Conservation (phyloP, 345 rosid genomes). For the Isatis tinctoria region DNA sequence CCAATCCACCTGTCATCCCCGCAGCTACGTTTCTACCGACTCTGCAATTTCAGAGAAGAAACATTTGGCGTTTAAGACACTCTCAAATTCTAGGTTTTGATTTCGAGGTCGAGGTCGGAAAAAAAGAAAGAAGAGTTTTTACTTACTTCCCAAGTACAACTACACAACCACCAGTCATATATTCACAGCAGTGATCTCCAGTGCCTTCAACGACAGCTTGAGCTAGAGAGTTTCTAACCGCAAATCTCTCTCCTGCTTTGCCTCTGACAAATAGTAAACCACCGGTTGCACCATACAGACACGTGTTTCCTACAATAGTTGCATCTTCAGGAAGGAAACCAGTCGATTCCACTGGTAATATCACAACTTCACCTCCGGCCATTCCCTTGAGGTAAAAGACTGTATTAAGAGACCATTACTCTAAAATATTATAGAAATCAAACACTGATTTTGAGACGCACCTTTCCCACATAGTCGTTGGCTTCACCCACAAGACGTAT, state of each 20-base stretch:
- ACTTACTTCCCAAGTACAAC: slow-evolving; percentile 97
- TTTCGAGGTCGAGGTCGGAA: neutral
- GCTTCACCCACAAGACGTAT: slow-evolving; percentile 93
- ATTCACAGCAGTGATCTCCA: slow-evolving; percentile 97
- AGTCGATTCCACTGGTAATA: slow-evolving; percentile 63
- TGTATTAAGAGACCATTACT: neutral
- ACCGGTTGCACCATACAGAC: slow-evolving; percentile 98
- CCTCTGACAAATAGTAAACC: slow-evolving; percentile 92
- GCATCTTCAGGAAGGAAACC: slow-evolving; percentile 94
- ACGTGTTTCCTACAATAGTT: slow-evolving; percentile 92
- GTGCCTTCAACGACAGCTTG: slow-evolving; percentile 99
- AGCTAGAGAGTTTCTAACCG: slow-evolving; percentile 94
- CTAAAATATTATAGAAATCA: neutral
- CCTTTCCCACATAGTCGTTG: slow-evolving; percentile 99
- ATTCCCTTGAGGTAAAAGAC: slow-evolving; percentile 56
- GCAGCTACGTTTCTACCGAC: slow-evolving; percentile 99
- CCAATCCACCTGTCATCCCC: slow-evolving; percentile 98
- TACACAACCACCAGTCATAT: slow-evolving; percentile 99
- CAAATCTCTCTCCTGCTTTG: slow-evolving; percentile 97
- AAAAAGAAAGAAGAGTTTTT: neutral
- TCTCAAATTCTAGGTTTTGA: neutral
- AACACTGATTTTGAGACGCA: slow-evolving; percentile 19
- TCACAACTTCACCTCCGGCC: slow-evolving; percentile 97
- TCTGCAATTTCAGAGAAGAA: slow-evolving; percentile 43
- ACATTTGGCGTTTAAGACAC: neutral